Evolutionary conservation across 495 filamentous ascomycete species (phyloP).

Genomic region (Podospora fimiseda): DNA sequence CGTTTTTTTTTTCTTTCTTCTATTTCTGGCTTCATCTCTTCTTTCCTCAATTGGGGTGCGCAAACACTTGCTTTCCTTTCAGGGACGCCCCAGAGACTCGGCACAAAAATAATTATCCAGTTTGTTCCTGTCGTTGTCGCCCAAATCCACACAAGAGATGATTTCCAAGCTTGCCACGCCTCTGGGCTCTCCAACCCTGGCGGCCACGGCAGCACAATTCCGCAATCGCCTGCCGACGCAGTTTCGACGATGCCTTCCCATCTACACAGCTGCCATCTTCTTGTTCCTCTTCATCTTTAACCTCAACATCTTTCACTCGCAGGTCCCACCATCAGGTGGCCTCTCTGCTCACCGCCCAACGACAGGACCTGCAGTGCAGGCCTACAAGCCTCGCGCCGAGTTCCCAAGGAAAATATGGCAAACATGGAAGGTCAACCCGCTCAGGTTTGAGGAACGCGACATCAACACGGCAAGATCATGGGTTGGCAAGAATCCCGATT

Average conservation of each 20-base stretch:
- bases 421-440: slow-evolving; percentile 57
- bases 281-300: slow-evolving; percentile 39
- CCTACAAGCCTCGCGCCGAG: slow-evolving; percentile 15
- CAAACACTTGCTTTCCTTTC: slow-evolving; percentile 12
- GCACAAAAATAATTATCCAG: background rate
- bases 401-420: slow-evolving; percentile 54
- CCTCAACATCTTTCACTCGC: slow-evolving; percentile 30
- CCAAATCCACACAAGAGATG: slow-evolving; percentile 21
- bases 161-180: slow-evolving; percentile 33
- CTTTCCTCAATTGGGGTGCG: slow-evolving; percentile 7
- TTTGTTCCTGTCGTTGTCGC: background rate
- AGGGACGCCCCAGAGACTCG: no score
- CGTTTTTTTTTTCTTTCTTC: slow-evolving; percentile 7
- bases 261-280: slow-evolving; percentile 31
- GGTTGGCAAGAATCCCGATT: slow-evolving; percentile 50
- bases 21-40: slow-evolving; percentile 3
- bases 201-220: slow-evolving; percentile 30
- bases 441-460: slow-evolving; percentile 52
- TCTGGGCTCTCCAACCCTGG: slow-evolving; percentile 32
- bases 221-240: slow-evolving; percentile 33
- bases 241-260: slow-evolving; percentile 27
- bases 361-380: background rate
- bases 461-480: slow-evolving; percentile 48
- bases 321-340: slow-evolving; percentile 14
- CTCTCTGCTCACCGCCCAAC: background rate